Percentiles rank a stretch among this genome's conserved stretches.
These are phyloP conservation scores for Tolypocladium tundrense DNA, from an alignment of 2,329 filamentous ascomycete species.

Conservation along the genomic window DNA sequence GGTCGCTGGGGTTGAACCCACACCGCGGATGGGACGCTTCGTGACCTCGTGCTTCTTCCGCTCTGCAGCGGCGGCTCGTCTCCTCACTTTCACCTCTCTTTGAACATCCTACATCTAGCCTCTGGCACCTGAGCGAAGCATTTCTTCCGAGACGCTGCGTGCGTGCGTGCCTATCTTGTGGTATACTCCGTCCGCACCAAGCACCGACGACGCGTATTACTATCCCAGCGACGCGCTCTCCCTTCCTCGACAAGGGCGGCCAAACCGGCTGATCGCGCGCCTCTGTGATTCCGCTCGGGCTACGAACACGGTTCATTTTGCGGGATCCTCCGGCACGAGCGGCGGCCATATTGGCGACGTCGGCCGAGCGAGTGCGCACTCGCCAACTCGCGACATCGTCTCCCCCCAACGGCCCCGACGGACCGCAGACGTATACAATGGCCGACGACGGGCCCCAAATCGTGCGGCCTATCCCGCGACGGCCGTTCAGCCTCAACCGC, in stretches of 20 bases:
- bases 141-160: background rate
- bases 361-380: background rate
- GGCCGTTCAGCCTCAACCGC: conserved; percentile 55
- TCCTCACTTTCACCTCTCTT: background rate
- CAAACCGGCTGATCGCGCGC: background rate
- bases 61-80: background rate
- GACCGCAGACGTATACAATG: conserved; percentile 14
- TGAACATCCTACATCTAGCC: background rate
- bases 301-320: background rate
- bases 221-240: background rate
- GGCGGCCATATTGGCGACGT: background rate
- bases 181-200: background rate
- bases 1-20: background rate
- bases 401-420: background rate
- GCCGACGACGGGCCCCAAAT: conserved; percentile 41
- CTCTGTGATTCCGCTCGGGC: background rate
- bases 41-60: background rate
- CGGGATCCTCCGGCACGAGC: too few relatives aligned
- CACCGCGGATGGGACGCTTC: background rate
- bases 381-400: background rate
- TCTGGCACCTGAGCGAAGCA: background rate
- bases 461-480: conserved; percentile 60
- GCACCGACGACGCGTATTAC: background rate
- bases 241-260: background rate
- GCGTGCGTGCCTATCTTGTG: background rate